A percentile compares a stretch with the other conserved stretches of the same genome.
phyloP scores from a whole-genome alignment of 2,329 filamentous ascomycete species.

The Alternaria brassicae region DNA sequence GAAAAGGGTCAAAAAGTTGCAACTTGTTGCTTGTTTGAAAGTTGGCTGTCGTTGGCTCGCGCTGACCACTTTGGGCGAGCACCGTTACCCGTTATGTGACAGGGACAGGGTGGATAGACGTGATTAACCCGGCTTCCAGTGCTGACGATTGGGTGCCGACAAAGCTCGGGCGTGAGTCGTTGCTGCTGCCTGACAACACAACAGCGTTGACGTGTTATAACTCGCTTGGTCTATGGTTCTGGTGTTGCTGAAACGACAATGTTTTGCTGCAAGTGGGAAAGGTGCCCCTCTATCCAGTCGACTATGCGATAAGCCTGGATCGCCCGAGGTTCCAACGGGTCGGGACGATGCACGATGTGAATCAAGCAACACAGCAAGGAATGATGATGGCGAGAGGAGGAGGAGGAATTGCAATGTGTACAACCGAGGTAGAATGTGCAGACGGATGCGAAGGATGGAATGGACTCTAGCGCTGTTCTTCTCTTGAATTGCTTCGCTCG shows the following conservation, averaged over 20 bases:
- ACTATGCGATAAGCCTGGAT: conserved; percentile 45
- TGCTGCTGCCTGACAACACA: conserved; percentile 44
- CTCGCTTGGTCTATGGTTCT: conserved; percentile 14
- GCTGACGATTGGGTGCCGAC: conserved; percentile 41
- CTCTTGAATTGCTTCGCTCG: conserved; percentile 7
- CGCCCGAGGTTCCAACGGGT: conserved; percentile 40
- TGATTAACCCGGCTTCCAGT: conserved; percentile 30
- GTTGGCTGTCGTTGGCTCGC: conserved; percentile 30
- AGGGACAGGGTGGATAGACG: conserved; percentile 39
- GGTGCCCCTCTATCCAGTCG: conserved; percentile 30
- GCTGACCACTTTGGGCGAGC: conserved; percentile 34
- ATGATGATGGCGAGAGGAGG: neutral
- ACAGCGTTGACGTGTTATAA: conserved; percentile 17
- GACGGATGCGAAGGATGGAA: conserved; percentile 10
- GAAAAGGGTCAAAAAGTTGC: conserved; percentile 27
- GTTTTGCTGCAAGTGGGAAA: conserved; percentile 14
- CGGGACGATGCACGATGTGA: conserved; percentile 24
- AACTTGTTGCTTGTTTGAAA: conserved; percentile 32
- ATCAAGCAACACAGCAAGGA: conserved; percentile 12
- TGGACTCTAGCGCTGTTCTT: conserved; percentile 15
- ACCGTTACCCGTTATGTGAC: conserved; percentile 23
- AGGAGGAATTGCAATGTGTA: neutral
- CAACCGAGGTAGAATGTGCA: neutral
- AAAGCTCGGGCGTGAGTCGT: conserved; percentile 30
- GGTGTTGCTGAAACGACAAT: conserved; percentile 17